Percentiles rank a stretch among this genome's conserved stretches.
phyloP scores from a whole-genome alignment of 805 yeast genomes.

The Komagataella populi region DNA sequence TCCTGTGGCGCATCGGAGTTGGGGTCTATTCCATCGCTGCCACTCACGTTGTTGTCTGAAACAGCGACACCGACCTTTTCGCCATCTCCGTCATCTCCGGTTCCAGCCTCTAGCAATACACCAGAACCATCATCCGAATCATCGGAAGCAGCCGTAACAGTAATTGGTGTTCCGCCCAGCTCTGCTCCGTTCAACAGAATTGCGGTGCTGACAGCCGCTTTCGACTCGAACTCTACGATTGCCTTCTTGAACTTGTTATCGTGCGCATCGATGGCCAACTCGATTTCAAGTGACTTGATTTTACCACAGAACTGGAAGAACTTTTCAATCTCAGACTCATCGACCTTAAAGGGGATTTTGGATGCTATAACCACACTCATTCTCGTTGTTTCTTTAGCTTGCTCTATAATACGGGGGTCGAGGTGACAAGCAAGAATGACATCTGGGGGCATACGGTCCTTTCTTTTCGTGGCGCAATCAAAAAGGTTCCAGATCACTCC shows the following conservation, averaged over 20 bases:
- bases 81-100: slow-evolving; percentile 5
- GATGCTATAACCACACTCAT: slow-evolving; percentile 32
- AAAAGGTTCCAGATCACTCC: neutral
- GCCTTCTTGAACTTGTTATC: slow-evolving; percentile 15
- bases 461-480: neutral
- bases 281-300: slow-evolving; percentile 20
- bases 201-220: slow-evolving; percentile 60
- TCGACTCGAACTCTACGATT: slow-evolving; percentile 37
- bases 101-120: slow-evolving; percentile 3
- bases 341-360: slow-evolving; percentile 35
- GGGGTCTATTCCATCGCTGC: slow-evolving; percentile 4
- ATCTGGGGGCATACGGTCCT: no score
- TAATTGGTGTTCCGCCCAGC: slow-evolving; percentile 42
- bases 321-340: slow-evolving; percentile 39
- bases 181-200: slow-evolving; percentile 61
- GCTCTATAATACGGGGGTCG: neutral
- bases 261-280: slow-evolving; percentile 16
- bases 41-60: neutral
- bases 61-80: slow-evolving; percentile 2
- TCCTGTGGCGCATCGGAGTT: slow-evolving; percentile 54
- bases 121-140: neutral
- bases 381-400: neutral
- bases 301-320: slow-evolving; percentile 71
- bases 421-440: neutral
- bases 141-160: slow-evolving; percentile 17